Percentiles rank a stretch among this genome's conserved stretches.
Evolutionary conservation across 805 yeast genomes (phyloP).

Genomic region (Zygosaccharomyces bisporus): DNA sequence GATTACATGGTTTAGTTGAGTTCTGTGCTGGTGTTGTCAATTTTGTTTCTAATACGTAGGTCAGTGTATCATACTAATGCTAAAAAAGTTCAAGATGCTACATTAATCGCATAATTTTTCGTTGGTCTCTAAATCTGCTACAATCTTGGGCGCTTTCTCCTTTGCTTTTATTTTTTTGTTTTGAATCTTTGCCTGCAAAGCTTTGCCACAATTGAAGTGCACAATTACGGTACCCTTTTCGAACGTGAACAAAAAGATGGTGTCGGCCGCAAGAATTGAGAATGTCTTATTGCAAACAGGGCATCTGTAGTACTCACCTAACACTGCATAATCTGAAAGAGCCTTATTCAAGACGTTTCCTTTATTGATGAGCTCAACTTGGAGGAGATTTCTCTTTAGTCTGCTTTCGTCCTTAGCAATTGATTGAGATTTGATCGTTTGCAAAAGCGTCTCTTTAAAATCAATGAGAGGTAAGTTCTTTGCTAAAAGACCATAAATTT

Average conservation of each 20-base stretch:
- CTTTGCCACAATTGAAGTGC: constrained; percentile 31
- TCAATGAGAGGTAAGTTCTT: constrained; percentile 42
- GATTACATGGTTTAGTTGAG: constrained; percentile 64
- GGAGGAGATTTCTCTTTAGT: constrained; percentile 47
- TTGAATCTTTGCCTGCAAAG: constrained; percentile 19
- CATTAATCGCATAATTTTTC: constrained; percentile 1
- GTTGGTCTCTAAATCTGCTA: constrained; percentile 8
- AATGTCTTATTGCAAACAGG: constrained; percentile 49
- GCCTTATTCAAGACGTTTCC: constrained; percentile 42
- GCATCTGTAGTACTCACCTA: constrained; percentile 51
- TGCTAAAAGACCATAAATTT: constrained; percentile 51
- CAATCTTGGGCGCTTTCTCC: constrained; percentile 10
- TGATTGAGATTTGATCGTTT: constrained; percentile 42
- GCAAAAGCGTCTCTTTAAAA: constrained; percentile 44
- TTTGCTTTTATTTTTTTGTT: constrained; percentile 14
- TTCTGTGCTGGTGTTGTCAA: constrained; percentile 77
- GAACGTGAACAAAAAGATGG: constrained; percentile 19
- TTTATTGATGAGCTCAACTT: constrained; percentile 49
- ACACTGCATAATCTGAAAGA: constrained; percentile 36
- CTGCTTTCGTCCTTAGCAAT: constrained; percentile 40
- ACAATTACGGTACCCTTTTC: constrained; percentile 20
- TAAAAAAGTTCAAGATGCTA: background rate
- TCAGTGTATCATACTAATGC: background rate
- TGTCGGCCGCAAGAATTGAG: constrained; percentile 20
- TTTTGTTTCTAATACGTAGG: constrained; percentile 43